A percentile compares a stretch with the other conserved stretches of the same genome.
Conservation (phyloP, 164 flowering plant species). For the Vitis vinifera region DNA sequence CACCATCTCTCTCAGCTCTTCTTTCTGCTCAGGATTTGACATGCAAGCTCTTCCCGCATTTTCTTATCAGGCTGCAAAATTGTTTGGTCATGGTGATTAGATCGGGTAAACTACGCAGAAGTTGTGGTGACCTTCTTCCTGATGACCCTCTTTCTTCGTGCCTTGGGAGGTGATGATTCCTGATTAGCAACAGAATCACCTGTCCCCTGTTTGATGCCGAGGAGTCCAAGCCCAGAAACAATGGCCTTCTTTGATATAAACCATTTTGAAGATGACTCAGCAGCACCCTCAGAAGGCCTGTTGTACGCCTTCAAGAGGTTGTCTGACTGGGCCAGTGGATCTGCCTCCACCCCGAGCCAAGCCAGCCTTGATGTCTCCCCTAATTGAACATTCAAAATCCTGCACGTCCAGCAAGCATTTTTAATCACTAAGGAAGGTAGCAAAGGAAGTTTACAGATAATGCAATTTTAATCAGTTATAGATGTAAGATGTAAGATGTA, state of each 20-base stretch:
- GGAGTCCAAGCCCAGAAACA: constrained; percentile 76
- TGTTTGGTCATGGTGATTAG: constrained; percentile 12
- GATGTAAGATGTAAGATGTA: background rate
- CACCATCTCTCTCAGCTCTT: too few species aligned
- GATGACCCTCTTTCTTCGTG: constrained; percentile 79
- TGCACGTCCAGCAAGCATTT: constrained; percentile 20
- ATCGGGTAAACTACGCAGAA: constrained; percentile 22
- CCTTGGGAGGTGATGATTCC: constrained; percentile 58
- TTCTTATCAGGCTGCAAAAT: constrained; percentile 29
- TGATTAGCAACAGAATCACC: constrained; percentile 31
- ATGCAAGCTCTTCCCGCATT: too few species aligned
- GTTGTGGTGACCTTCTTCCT: constrained; percentile 62
- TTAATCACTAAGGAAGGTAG: too few species aligned
- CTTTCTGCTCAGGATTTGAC: too few species aligned
- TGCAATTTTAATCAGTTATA: background rate
- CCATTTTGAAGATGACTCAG: constrained; percentile 64
- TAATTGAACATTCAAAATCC: constrained; percentile 70
- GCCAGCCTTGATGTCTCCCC: constrained; percentile 86
- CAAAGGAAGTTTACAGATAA: too few species aligned
- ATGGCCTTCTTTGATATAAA: constrained; percentile 80
- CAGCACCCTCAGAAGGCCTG: constrained; percentile 47
- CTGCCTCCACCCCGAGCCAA: constrained; percentile 91
- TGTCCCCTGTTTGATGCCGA: constrained; percentile 70
- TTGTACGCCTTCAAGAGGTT: constrained; percentile 71
- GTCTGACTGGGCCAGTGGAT: constrained; percentile 79